Evolutionary conservation across 2,329 filamentous ascomycete species (phyloP).

Genomic region (Neofusicoccum sp.): DNA sequence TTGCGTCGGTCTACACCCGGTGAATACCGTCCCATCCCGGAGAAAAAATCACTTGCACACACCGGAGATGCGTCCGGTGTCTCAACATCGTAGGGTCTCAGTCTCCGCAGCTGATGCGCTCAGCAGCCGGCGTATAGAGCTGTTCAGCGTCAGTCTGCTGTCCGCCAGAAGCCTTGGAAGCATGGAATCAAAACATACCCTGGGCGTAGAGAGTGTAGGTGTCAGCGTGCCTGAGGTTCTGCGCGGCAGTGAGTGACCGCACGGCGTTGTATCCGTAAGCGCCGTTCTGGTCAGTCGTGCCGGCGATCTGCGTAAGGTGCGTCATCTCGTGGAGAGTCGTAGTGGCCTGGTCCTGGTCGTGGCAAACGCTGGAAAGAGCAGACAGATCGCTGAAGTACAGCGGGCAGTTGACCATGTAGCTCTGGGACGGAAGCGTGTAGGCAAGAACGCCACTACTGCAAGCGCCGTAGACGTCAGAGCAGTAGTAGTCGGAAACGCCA

Average conservation of each 20-base stretch:
- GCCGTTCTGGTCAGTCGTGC: conserved; percentile 59
- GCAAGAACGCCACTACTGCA: conserved; percentile 57
- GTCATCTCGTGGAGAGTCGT: conserved; percentile 66
- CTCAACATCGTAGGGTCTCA: too few relatives aligned
- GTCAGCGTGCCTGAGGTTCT: conserved; percentile 65
- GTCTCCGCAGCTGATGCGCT: neutral
- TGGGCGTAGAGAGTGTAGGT: conserved; percentile 57
- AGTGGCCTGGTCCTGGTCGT: conserved; percentile 64
- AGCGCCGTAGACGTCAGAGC: conserved; percentile 46
- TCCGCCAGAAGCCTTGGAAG: conserved; percentile 21
- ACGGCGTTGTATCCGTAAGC: conserved; percentile 41
- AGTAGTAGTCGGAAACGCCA: conserved; percentile 53
- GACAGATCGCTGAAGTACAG: conserved; percentile 58
- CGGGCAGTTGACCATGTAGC: conserved; percentile 61
- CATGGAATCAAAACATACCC: conserved; percentile 29
- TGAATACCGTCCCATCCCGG: too few relatives aligned
- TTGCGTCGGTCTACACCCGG: too few relatives aligned
- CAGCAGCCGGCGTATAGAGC: conserved; percentile 44
- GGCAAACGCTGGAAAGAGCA: conserved; percentile 52
- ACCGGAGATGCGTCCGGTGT: too few relatives aligned
- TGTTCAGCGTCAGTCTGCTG: conserved; percentile 24
- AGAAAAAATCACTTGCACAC: too few relatives aligned
- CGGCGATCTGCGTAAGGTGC: conserved; percentile 57
- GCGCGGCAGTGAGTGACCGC: conserved; percentile 42
- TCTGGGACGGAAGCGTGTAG: conserved; percentile 57